These are phyloP conservation scores for Colletotrichum spinosum DNA, from an alignment of 2,329 filamentous ascomycete genomes.

Conservation along the genomic window DNA sequence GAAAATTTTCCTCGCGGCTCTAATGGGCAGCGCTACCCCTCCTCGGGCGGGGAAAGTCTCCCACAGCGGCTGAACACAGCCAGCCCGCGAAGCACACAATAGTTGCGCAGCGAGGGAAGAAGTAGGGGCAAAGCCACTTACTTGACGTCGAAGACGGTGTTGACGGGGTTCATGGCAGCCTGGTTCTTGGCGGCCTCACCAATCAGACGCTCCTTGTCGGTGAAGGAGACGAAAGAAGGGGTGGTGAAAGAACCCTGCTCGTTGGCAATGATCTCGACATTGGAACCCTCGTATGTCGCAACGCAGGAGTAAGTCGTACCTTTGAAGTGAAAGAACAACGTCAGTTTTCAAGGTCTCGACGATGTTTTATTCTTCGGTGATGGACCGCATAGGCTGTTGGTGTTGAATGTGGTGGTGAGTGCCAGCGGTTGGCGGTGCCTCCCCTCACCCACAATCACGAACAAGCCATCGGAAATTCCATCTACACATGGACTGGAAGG, in stretches of 20 bases:
- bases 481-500: neutral
- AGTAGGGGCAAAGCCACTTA: slow-evolving; percentile 58
- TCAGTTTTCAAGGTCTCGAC: slow-evolving; percentile 37
- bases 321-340: slow-evolving; percentile 51
- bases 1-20: slow-evolving; percentile 7
- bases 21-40: slow-evolving; percentile 20
- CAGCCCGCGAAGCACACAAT: slow-evolving; percentile 3
- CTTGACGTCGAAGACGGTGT: slow-evolving; percentile 99
- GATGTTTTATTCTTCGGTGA: too few relatives aligned
- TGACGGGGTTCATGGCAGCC: slow-evolving; percentile 98
- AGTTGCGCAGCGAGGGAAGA: neutral
- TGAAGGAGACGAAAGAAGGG: slow-evolving; percentile 99
- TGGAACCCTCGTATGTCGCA: slow-evolving; percentile 98
- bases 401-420: slow-evolving; percentile 15
- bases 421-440: too few relatives aligned
- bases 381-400: too few relatives aligned
- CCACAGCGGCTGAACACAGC: neutral
- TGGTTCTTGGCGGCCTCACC: slow-evolving; percentile 99
- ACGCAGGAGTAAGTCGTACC: slow-evolving; percentile 99
- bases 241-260: slow-evolving; percentile 99
- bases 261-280: slow-evolving; percentile 99
- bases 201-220: slow-evolving; percentile 97
- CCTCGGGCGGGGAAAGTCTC: slow-evolving; percentile 25
- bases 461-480: too few relatives aligned
- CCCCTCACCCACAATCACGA: too few relatives aligned